Conservation (phyloP, 345 rosid genomes). For the Citrus glauca region DNA sequence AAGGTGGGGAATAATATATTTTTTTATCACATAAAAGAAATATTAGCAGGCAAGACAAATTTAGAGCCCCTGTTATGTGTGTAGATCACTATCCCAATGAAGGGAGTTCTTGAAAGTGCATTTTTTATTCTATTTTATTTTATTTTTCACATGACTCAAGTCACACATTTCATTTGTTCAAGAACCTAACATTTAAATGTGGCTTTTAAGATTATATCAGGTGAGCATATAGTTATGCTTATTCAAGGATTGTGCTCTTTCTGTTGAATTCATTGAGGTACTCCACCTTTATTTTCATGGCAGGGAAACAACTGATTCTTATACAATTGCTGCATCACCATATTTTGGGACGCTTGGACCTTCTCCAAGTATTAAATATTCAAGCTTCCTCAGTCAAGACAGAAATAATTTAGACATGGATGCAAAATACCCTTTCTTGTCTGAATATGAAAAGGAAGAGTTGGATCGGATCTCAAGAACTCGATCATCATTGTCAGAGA, state of each 20-base stretch:
- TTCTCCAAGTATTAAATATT: conserved; percentile 34
- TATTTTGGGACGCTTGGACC: conserved; percentile 44
- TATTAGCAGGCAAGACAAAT: background rate
- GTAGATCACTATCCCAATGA: background rate
- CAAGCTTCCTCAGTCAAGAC: conserved; percentile 23
- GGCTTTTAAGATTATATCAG: background rate
- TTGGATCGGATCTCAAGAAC: conserved; percentile 38
- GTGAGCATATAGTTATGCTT: background rate
- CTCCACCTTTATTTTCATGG: background rate
- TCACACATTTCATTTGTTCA: background rate
- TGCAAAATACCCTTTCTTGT: conserved; percentile 46
- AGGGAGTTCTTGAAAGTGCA: background rate
- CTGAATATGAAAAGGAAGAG: conserved; percentile 45
- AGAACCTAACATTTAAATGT: background rate
- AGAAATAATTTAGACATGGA: conserved; percentile 52
- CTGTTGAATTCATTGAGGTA: background rate
- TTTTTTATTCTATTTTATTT: background rate
- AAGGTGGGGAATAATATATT: background rate
- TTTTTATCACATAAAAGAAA: background rate
- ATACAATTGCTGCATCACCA: conserved; percentile 73
- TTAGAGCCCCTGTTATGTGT: background rate
- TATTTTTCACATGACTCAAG: background rate
- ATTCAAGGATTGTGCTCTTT: background rate
- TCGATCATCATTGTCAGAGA: conserved; percentile 56
- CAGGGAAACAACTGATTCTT: conserved; percentile 79